Evolutionary conservation across 495 filamentous ascomycete genomes (phyloP).

Genomic region (Penicillium canescens): DNA sequence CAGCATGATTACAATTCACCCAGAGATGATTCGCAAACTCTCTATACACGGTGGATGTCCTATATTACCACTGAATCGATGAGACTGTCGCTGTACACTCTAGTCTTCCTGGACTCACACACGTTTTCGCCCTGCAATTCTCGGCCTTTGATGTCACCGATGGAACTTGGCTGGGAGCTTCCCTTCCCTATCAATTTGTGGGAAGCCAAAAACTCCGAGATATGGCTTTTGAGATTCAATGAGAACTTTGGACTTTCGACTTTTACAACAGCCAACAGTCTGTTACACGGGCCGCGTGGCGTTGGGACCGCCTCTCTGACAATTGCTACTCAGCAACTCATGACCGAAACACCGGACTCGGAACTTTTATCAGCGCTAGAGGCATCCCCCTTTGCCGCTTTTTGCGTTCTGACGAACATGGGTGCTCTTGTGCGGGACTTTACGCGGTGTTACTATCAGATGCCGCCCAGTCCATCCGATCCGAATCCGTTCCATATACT

Average conservation of each 20-base stretch:
- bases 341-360: constrained; percentile 11
- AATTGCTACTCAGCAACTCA: constrained; percentile 13
- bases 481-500: constrained; percentile 13
- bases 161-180: constrained; percentile 16
- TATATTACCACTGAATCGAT: constrained; percentile 14
- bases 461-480: constrained; percentile 12
- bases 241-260: constrained; percentile 10
- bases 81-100: constrained; percentile 12
- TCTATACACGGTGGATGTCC: constrained; percentile 14
- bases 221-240: constrained; percentile 11
- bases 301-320: constrained; percentile 9
- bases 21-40: constrained; percentile 11
- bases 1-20: constrained; percentile 3
- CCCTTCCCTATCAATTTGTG: constrained; percentile 12
- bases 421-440: constrained; percentile 11
- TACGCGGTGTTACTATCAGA: constrained; percentile 16
- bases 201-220: constrained; percentile 13
- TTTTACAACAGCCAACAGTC: constrained; percentile 1
- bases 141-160: constrained; percentile 11
- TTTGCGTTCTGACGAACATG: constrained; percentile 9
- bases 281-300: constrained; percentile 8
- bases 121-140: constrained; percentile 13
- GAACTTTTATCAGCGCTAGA: constrained; percentile 10
- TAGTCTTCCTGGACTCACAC: constrained; percentile 14
- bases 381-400: constrained; percentile 9